A percentile compares a stretch with the other conserved stretches of the same genome.
Evolutionary conservation across 176 grass and related monocot species (phyloP).

Genomic region (Echinochloa phyllopogon): DNA sequence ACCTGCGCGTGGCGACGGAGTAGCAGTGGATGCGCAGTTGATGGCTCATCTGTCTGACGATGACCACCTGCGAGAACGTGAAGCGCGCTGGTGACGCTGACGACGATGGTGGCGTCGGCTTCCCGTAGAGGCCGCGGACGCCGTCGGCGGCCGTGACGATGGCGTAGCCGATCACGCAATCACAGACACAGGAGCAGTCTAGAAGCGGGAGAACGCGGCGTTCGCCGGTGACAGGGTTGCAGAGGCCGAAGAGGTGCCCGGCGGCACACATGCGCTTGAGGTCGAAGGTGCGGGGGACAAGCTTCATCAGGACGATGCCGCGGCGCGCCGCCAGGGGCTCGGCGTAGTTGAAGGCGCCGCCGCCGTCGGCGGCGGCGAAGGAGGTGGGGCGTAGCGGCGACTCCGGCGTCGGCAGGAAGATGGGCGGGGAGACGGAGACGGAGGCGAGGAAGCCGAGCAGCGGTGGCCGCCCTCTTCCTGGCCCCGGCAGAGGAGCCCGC

Average conservation of each 20-base stretch:
- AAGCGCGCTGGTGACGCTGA: background rate
- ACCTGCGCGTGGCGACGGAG: background rate
- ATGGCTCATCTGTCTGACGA: background rate
- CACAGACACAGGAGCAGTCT: background rate
- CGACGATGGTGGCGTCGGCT: background rate
- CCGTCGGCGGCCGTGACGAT: background rate
- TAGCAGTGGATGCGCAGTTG: background rate
- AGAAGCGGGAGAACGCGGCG: background rate
- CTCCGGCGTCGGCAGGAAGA: background rate
- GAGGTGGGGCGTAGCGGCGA: background rate
- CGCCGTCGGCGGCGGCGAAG: background rate
- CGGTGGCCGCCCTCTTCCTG: background rate
- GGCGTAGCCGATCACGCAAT: background rate
- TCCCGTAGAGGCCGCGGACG: too few species aligned
- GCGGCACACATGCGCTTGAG: background rate
- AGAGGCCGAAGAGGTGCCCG: background rate
- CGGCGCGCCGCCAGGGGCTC: background rate
- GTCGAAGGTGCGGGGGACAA: background rate
- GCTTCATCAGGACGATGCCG: background rate
- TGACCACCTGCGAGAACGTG: background rate
- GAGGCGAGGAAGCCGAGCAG: background rate
- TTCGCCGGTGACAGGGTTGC: background rate
- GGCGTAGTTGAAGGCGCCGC: background rate
- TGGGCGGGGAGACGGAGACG: too few species aligned
- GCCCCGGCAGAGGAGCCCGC: background rate